These are phyloP conservation scores for Elongisporangium senticosum DNA, from an alignment of 352 stramenopile genomes.

Conservation along the genomic window DNA sequence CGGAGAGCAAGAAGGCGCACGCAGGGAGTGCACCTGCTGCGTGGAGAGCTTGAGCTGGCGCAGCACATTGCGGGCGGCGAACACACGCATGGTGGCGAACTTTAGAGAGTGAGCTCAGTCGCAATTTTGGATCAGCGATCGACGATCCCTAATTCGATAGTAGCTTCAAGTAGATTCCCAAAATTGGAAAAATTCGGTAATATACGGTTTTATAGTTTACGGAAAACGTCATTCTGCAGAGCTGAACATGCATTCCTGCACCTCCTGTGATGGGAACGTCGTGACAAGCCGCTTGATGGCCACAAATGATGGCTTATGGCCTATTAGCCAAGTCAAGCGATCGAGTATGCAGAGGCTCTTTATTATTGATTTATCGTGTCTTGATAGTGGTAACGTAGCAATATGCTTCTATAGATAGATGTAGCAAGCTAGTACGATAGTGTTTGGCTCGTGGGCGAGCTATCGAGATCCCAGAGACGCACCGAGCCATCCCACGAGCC, in stretches of 20 bases:
- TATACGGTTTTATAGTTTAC: not conserved
- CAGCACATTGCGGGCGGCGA: not conserved
- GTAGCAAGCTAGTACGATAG: not conserved
- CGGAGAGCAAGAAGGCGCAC: not conserved
- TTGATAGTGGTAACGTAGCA: not conserved
- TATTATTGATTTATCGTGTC: not conserved
- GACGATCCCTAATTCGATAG: not conserved
- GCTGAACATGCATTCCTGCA: not conserved
- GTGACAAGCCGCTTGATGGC: too few species aligned
- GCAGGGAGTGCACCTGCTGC: not conserved
- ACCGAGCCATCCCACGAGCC: conserved; percentile 71
- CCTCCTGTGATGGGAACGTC: too few species aligned
- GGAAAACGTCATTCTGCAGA: not conserved
- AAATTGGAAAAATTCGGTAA: not conserved
- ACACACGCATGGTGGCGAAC: not conserved
- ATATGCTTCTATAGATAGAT: not conserved
- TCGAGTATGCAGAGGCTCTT: too few species aligned
- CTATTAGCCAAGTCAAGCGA: too few species aligned
- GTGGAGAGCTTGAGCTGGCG: not conserved
- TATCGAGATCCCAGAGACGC: conserved; percentile 61
- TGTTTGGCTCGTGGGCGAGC: not conserved
- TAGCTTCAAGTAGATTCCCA: not conserved
- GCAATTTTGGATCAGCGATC: not conserved
- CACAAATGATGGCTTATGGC: too few species aligned
- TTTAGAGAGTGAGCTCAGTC: not conserved